Evolutionary conservation across 768 basidiomycete genomes (phyloP).

Genomic region (Pisolithus sp.): DNA sequence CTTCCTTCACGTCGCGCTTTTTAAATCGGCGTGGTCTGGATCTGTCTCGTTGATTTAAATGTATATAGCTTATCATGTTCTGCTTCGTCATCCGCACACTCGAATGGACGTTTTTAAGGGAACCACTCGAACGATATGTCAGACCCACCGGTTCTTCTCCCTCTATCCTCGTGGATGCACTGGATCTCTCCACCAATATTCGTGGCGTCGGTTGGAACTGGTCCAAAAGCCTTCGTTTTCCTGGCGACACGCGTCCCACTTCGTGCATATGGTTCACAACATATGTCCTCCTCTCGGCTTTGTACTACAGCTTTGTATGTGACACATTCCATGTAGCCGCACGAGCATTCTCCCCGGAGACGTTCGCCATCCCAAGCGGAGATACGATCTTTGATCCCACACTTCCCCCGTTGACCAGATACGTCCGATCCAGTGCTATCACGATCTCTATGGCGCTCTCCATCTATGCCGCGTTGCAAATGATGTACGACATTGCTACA

Average conservation of each 20-base stretch:
- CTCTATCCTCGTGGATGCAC: conserved; percentile 29
- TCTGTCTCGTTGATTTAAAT: too few relatives aligned
- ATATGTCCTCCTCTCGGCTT: conserved; percentile 27
- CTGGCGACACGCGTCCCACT: conserved; percentile 33
- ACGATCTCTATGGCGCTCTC: conserved; percentile 37
- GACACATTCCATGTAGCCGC: conserved; percentile 40
- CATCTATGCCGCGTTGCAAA: conserved; percentile 40
- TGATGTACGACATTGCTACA: conserved; percentile 32
- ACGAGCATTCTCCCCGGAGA: conserved; percentile 26
- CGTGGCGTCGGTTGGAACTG: conserved; percentile 59
- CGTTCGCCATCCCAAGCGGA: conserved; percentile 13
- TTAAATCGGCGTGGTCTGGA: too few relatives aligned
- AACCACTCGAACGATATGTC: conserved; percentile 9
- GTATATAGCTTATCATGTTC: conserved; percentile 9
- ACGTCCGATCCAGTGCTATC: conserved; percentile 35
- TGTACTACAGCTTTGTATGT: conserved; percentile 32
- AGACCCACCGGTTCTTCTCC: conserved; percentile 4
- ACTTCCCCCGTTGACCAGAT: conserved; percentile 17
- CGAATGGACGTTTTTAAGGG: conserved; percentile 11
- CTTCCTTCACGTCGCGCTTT: background rate
- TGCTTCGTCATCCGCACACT: conserved; percentile 9
- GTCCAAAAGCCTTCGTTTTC: conserved; percentile 29
- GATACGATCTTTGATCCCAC: conserved; percentile 25
- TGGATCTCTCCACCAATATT: conserved; percentile 43
- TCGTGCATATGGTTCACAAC: conserved; percentile 29